These are phyloP conservation scores for Wolfiporia cocos DNA, from an alignment of 1,284 basidiomycete species.

Conservation along the genomic window DNA sequence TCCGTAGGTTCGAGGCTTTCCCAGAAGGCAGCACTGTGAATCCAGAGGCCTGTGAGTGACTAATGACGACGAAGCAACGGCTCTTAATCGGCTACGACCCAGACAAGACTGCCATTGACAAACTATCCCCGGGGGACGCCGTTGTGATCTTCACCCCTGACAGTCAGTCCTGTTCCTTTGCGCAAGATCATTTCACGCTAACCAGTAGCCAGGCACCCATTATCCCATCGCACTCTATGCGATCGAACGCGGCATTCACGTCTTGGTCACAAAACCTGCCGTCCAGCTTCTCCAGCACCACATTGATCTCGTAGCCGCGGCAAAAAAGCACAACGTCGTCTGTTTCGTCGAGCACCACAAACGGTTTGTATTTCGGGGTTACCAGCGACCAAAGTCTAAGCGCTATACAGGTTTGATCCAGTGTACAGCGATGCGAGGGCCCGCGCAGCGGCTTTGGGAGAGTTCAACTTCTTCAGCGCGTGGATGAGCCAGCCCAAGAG, in stretches of 20 bases:
- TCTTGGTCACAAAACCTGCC: conserved; percentile 90
- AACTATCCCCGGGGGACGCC: conserved; percentile 76
- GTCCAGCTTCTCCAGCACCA: conserved; percentile 84
- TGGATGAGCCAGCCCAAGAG: conserved; percentile 97
- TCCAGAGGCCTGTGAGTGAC: conserved; percentile 72
- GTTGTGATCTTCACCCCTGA: conserved; percentile 87
- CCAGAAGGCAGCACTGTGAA: conserved; percentile 69
- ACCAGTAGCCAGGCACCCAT: conserved; percentile 59
- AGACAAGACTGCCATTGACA: conserved; percentile 87
- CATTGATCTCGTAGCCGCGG: conserved; percentile 68
- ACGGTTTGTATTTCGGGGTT: conserved; percentile 32
- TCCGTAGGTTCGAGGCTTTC: conserved; percentile 67
- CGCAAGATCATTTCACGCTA: neutral
- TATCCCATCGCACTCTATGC: conserved; percentile 83
- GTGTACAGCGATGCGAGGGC: conserved; percentile 88
- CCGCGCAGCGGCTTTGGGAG: conserved; percentile 71
- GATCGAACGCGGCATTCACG: conserved; percentile 79
- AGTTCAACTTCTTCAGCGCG: conserved; percentile 88
- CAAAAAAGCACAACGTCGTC: conserved; percentile 74
- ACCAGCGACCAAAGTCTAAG: neutral
- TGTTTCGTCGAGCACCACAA: conserved; percentile 93
- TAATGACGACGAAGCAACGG: conserved; percentile 1
- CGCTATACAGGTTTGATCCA: conserved; percentile 68
- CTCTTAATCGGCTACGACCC: conserved; percentile 6
- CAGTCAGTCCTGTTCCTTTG: conserved; percentile 40